phyloP scores from a whole-genome alignment of 768 basidiomycete genomes.

The Ephemerocybe angulata region DNA sequence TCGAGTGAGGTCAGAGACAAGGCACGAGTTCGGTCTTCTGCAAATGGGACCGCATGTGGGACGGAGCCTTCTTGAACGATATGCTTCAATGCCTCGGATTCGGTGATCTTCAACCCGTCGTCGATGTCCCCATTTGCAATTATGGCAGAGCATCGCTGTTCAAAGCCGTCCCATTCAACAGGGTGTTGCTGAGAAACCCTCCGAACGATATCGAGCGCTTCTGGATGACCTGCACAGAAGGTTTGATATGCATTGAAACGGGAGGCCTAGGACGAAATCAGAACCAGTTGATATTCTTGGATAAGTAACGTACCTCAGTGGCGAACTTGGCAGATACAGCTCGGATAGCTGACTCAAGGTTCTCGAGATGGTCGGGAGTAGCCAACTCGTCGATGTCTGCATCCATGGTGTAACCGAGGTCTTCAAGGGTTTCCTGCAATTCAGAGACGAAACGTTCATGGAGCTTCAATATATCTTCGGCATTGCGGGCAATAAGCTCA shows the following conservation, averaged over 20 bases:
- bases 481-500: slow-evolving; percentile 60
- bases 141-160: slow-evolving; percentile 66
- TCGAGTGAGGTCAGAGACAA: slow-evolving; percentile 54
- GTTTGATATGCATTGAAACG: slow-evolving; percentile 76
- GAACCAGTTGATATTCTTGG: slow-evolving; percentile 7
- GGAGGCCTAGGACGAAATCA: slow-evolving; percentile 47
- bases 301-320: slow-evolving; percentile 41
- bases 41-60: slow-evolving; percentile 9
- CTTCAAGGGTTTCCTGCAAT: slow-evolving; percentile 45
- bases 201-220: slow-evolving; percentile 73
- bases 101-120: slow-evolving; percentile 17
- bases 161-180: slow-evolving; percentile 80
- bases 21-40: slow-evolving; percentile 32
- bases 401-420: slow-evolving; percentile 47
- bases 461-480: slow-evolving; percentile 59
- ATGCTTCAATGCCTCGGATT: slow-evolving; percentile 21
- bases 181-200: slow-evolving; percentile 59
- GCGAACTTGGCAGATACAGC: slow-evolving; percentile 55
- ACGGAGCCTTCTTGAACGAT: neutral
- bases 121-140: slow-evolving; percentile 40
- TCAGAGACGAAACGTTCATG: slow-evolving; percentile 66
- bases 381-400: slow-evolving; percentile 17
- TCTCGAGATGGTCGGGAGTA: slow-evolving; percentile 20
- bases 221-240: slow-evolving; percentile 85
- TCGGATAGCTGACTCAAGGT: slow-evolving; percentile 44